Evolutionary conservation across 352 stramenopile species (phyloP).

Genomic region (Globisporangium camurandrum): DNA sequence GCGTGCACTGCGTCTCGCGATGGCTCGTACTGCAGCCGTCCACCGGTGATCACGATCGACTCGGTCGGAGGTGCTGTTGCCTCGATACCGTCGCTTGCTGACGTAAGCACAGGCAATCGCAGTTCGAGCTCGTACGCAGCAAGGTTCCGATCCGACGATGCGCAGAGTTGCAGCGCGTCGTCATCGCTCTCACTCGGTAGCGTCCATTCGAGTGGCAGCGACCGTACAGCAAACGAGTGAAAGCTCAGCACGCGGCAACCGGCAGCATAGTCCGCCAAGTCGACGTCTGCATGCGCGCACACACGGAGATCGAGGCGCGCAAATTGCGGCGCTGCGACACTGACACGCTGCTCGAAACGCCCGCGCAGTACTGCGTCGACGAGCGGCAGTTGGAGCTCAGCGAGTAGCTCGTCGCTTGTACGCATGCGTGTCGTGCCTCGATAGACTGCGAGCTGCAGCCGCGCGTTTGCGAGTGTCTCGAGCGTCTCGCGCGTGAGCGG

Average conservation of each 20-base stretch:
- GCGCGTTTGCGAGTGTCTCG: conserved; percentile 27
- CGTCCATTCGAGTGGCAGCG: conserved; percentile 45
- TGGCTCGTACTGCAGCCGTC: conserved; percentile 38
- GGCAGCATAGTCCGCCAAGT: conserved; percentile 39
- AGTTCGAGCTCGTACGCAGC: conserved; percentile 49
- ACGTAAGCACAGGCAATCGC: conserved; percentile 20
- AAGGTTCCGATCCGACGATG: conserved; percentile 25
- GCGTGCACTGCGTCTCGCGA: background rate
- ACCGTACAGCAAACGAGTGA: conserved; percentile 21
- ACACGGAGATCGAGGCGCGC: conserved; percentile 26
- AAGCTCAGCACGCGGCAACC: conserved; percentile 36
- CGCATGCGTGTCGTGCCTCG: conserved; percentile 19
- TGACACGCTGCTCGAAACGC: conserved; percentile 14
- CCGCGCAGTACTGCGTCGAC: conserved; percentile 20
- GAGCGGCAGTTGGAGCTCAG: conserved; percentile 28
- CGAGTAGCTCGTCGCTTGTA: conserved; percentile 26
- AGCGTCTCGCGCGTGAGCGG: conserved; percentile 24
- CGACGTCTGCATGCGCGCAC: conserved; percentile 31
- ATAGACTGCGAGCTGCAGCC: conserved; percentile 36
- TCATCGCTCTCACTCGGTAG: conserved; percentile 33
- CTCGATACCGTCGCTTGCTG: background rate
- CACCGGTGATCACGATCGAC: conserved; percentile 21
- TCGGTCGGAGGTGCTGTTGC: background rate
- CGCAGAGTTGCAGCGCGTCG: conserved; percentile 33
- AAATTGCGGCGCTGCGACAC: conserved; percentile 5